phyloP scores from a whole-genome alignment of 805 yeast genomes.

The Ogataea pilisensis region DNA sequence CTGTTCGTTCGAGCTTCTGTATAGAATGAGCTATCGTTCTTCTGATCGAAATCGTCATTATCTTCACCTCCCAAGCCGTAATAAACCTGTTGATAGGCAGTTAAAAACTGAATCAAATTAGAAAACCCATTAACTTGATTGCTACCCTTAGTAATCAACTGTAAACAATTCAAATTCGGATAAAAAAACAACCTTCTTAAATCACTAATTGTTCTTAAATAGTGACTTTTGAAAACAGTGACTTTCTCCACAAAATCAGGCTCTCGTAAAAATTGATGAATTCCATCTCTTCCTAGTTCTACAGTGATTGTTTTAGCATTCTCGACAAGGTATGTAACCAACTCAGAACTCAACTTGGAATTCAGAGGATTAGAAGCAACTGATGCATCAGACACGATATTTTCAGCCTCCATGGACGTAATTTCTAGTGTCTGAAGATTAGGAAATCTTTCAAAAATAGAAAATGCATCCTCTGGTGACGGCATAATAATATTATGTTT shows the following conservation, averaged over 20 bases:
- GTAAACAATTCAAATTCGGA: background rate
- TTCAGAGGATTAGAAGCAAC: background rate
- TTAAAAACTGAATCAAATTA: background rate
- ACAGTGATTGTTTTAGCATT: background rate
- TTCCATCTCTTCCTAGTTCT: background rate
- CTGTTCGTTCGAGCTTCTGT: no score
- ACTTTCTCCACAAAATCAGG: background rate
- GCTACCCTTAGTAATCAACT: background rate
- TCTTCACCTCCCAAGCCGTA: background rate
- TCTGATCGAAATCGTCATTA: background rate
- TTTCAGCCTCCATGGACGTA: no score
- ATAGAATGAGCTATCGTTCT: background rate
- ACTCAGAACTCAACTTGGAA: background rate
- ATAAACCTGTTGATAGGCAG: background rate
- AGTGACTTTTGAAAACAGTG: background rate
- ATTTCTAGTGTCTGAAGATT: background rate
- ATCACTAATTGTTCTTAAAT: background rate
- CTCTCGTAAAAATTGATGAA: background rate
- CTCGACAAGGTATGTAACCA: background rate
- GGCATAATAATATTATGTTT: background rate
- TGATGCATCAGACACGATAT: no score
- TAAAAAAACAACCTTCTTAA: background rate
- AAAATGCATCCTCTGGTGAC: background rate
- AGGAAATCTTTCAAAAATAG: background rate
- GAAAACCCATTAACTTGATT: background rate